A percentile compares a stretch with the other conserved stretches of the same genome.
Conservation (phyloP, 2,329 filamentous ascomycete genomes). For the Basipetospora sp. region DNA sequence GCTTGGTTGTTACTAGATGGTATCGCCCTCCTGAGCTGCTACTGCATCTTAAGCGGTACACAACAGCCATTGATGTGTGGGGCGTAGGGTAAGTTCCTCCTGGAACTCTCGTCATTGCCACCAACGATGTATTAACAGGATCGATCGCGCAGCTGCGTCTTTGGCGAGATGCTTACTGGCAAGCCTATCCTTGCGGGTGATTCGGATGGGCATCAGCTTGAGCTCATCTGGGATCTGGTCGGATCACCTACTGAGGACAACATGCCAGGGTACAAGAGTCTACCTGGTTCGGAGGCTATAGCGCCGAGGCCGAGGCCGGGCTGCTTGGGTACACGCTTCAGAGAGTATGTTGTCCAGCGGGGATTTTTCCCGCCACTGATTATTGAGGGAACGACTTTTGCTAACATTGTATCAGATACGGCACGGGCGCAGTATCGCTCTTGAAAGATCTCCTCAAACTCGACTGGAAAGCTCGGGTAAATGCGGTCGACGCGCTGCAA, state of each 20-base stretch:
- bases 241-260: slow-evolving; percentile 76
- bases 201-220: slow-evolving; percentile 76
- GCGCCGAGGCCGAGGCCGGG: slow-evolving; percentile 46
- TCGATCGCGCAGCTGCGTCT: slow-evolving; percentile 58
- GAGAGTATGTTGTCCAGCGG: slow-evolving; percentile 35
- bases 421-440: slow-evolving; percentile 60
- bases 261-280: slow-evolving; percentile 78
- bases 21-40: slow-evolving; percentile 89
- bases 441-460: slow-evolving; percentile 71
- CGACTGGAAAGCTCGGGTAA: slow-evolving; percentile 78
- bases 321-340: slow-evolving; percentile 60
- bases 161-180: slow-evolving; percentile 90
- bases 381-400: too few species aligned
- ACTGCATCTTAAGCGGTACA: slow-evolving; percentile 76
- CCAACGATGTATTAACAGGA: neutral
- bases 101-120: too few species aligned
- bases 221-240: slow-evolving; percentile 85
- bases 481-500: slow-evolving; percentile 82
- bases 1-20: slow-evolving; percentile 93
- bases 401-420: slow-evolving; percentile 30
- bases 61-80: slow-evolving; percentile 97
- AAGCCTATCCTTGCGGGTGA: slow-evolving; percentile 86
- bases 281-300: slow-evolving; percentile 69
- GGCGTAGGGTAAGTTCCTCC: slow-evolving; percentile 62
- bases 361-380: neutral